Conservation (phyloP, 2,329 filamentous ascomycete genomes). For the Hypoxylon sp. region DNA sequence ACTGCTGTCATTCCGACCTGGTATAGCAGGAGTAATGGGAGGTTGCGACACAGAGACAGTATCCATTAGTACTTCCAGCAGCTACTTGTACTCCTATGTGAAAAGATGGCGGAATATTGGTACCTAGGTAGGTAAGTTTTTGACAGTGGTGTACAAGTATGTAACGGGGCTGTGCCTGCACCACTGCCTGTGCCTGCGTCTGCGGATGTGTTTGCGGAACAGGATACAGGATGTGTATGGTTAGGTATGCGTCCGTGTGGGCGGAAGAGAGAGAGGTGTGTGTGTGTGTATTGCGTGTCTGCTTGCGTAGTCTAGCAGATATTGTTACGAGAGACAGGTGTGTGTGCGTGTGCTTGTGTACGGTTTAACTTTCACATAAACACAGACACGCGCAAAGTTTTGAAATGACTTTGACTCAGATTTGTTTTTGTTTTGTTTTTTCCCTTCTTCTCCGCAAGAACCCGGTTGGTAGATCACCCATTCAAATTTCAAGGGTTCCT, state of each 20-base stretch:
- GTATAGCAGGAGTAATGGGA: conserved; percentile 41
- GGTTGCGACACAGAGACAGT: conserved; percentile 38
- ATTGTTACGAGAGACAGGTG: conserved; percentile 18
- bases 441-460: conserved; percentile 16
- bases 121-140: conserved; percentile 18
- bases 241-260: conserved; percentile 19
- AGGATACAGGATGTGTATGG: conserved; percentile 8
- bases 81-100: conserved; percentile 28
- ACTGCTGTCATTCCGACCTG: conserved; percentile 50
- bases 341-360: conserved; percentile 12
- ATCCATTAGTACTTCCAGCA: conserved; percentile 37
- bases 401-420: conserved; percentile 38
- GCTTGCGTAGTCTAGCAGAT: conserved; percentile 26
- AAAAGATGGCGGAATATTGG: conserved; percentile 4
- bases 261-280: conserved; percentile 8
- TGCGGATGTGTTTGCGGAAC: conserved; percentile 16
- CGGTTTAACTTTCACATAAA: conserved; percentile 37
- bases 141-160: conserved; percentile 24
- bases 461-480: conserved; percentile 36
- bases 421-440: conserved; percentile 29
- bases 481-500: conserved; percentile 23
- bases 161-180: conserved; percentile 24
- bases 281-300: conserved; percentile 23
- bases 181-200: conserved; percentile 19
- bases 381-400: conserved; percentile 30